Base-by-base conservation (phyloP, 2,329 filamentous ascomycete species). In the Malbranchea zuffiana region DNA sequence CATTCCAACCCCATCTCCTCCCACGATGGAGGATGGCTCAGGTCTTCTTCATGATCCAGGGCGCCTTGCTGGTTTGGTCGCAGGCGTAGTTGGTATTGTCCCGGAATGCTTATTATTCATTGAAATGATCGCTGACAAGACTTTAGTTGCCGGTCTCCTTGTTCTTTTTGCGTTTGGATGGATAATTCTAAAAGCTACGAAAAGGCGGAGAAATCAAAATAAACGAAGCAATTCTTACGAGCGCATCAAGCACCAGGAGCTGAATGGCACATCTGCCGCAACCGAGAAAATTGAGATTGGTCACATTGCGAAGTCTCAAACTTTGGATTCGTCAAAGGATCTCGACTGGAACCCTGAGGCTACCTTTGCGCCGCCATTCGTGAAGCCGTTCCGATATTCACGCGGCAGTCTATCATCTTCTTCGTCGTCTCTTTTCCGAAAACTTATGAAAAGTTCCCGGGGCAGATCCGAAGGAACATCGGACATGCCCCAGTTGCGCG, bases 301-400 rank as follows among this genome's bases (percentile, higher is more conserved):
- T n/a, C n/a, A n/a, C n/a, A n/a, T n/a, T n/a, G n/a, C n/a, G n/a
- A n/a, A n/a, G n/a, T n/a, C n/a, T n/a, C n/a, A n/a, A n/a, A n/a
- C n/a, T n/a, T n/a, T n/a, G n/a, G n/a, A 29, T 5, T 3, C 16
- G 7, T 12, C 12, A 20, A 31, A 19, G 13, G 37, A 13, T 13
- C 17, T 28, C 7, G 34, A 43, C 2, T 46, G 44, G 44, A 37
- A 46, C 13, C 35, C 37, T 18, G 39, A 40, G 25, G 40, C 42
- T 13, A 42, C 39, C 5, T 46, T 46, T 31, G 37, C 42, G 6
- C 43, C 41, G 8, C 42, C 44, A 13, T 44, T 31, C 23, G 7
- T 12, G 6, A 18, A 32, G 13, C 7, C 26, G 27, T 24, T 7
- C 10, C 34, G 23, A 15, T 33, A 38, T 21, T 25, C 41, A n/a